Evolutionary conservation across 768 basidiomycete species (phyloP).

Genomic region (Termitomyces sp.): DNA sequence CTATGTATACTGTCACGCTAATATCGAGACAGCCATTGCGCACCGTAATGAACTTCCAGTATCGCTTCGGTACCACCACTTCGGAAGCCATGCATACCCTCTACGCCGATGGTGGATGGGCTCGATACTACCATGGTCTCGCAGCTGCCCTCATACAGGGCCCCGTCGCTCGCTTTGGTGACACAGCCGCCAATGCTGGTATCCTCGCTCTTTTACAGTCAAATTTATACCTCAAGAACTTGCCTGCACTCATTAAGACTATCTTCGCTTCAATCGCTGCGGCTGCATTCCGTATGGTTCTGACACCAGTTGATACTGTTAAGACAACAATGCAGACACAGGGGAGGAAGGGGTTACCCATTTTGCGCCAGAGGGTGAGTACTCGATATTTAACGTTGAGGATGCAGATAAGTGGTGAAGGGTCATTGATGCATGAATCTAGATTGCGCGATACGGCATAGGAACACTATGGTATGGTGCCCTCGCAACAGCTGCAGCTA

Average conservation of each 20-base stretch:
- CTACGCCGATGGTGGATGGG: slow-evolving; percentile 73
- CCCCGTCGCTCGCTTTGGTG: slow-evolving; percentile 82
- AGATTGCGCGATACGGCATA: slow-evolving; percentile 75
- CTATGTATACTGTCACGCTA: slow-evolving; percentile 3
- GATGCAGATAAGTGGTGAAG: neutral
- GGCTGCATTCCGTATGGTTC: slow-evolving; percentile 82
- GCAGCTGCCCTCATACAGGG: slow-evolving; percentile 83
- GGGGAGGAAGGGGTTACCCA: slow-evolving; percentile 60
- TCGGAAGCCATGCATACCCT: slow-evolving; percentile 61
- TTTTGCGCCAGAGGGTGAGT: slow-evolving; percentile 63
- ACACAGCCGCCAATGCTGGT: slow-evolving; percentile 92
- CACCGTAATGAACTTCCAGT: slow-evolving; percentile 98
- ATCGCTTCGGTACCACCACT: slow-evolving; percentile 78
- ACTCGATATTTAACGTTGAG: slow-evolving; percentile 9
- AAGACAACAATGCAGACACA: slow-evolving; percentile 97
- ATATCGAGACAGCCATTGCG: slow-evolving; percentile 61
- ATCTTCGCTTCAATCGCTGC: slow-evolving; percentile 74
- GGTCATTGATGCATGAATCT: neutral
- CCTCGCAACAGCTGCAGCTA: slow-evolving; percentile 86
- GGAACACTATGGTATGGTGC: slow-evolving; percentile 87
- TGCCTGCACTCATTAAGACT: slow-evolving; percentile 69
- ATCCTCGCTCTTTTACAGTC: slow-evolving; percentile 81
- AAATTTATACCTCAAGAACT: slow-evolving; percentile 60
- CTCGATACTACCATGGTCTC: slow-evolving; percentile 87
- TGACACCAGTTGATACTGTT: slow-evolving; percentile 90